phyloP scores from a whole-genome alignment of 805 yeast genomes.

The Kodamaea fukazawae region DNA sequence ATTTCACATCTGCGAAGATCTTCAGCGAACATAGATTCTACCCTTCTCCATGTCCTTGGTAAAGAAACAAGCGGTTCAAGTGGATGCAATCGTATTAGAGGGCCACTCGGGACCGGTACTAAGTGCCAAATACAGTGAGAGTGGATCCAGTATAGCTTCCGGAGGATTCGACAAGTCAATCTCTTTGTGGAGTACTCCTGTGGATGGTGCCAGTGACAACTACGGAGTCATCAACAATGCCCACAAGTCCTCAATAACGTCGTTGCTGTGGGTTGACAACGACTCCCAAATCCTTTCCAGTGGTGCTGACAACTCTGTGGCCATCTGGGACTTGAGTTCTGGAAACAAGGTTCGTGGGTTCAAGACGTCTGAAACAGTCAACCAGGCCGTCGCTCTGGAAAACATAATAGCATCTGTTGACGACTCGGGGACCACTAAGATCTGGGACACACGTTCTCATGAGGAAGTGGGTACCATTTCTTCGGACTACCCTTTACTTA shows the following conservation, averaged over 20 bases:
- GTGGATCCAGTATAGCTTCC: slow-evolving; percentile 56
- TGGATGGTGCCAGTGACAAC: slow-evolving; percentile 30
- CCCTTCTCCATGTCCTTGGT: slow-evolving; percentile 28
- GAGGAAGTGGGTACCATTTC: slow-evolving; percentile 34
- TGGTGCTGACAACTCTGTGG: slow-evolving; percentile 61
- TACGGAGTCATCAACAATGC: slow-evolving; percentile 46
- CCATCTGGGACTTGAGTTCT: slow-evolving; percentile 59
- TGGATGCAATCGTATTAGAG: slow-evolving; percentile 34
- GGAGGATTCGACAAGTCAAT: slow-evolving; percentile 60
- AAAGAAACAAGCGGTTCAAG: slow-evolving; percentile 28
- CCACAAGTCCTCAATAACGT: slow-evolving; percentile 65
- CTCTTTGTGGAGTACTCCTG: slow-evolving; percentile 45
- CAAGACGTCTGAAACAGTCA: slow-evolving; percentile 54
- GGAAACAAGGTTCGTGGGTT: slow-evolving; percentile 45
- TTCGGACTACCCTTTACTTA: slow-evolving; percentile 58
- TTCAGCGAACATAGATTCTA: too few relatives aligned
- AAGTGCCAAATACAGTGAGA: slow-evolving; percentile 48
- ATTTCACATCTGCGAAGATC: too few relatives aligned
- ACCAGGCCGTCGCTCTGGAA: slow-evolving; percentile 39
- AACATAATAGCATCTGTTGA: slow-evolving; percentile 43
- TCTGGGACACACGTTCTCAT: slow-evolving; percentile 70
- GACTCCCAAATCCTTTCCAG: slow-evolving; percentile 45
- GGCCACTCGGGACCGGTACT: slow-evolving; percentile 57
- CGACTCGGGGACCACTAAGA: slow-evolving; percentile 58
- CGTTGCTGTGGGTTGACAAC: slow-evolving; percentile 52